phyloP scores from a whole-genome alignment of 2,329 filamentous ascomycete species.

The Diplodia corticola region DNA sequence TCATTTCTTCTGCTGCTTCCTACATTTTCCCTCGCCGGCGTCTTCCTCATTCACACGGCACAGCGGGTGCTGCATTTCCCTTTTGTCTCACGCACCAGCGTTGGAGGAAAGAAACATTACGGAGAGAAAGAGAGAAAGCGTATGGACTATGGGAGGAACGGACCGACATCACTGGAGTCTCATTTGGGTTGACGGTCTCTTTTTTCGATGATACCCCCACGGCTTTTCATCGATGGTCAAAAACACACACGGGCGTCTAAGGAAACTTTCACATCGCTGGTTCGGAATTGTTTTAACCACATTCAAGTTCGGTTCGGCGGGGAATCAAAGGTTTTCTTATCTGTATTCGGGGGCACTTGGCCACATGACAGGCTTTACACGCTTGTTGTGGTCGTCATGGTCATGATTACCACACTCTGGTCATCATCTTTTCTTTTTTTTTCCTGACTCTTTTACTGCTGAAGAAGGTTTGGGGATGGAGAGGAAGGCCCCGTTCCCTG shows the following conservation, averaged over 20 bases:
- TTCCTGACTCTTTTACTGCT: background rate
- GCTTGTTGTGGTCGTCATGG: background rate
- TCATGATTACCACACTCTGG: background rate
- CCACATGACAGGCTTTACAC: background rate
- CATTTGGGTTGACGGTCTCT: conserved; percentile 7
- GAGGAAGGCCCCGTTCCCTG: background rate
- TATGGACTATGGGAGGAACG: background rate
- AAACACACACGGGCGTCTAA: background rate
- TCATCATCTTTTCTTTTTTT: background rate
- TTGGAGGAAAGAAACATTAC: background rate
- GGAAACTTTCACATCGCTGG: background rate
- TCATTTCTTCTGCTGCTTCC: background rate
- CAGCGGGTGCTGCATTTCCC: background rate
- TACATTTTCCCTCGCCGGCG: background rate
- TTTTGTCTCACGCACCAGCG: background rate
- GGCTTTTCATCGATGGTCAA: background rate
- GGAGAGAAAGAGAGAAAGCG: background rate
- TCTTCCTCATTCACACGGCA: background rate
- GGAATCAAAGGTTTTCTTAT: background rate
- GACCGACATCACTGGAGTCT: conserved; percentile 16
- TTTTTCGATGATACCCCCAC: conserved; percentile 10
- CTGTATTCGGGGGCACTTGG: background rate
- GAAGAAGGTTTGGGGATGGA: background rate
- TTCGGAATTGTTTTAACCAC: background rate
- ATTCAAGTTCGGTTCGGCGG: background rate